A percentile compares a stretch with the other conserved stretches of the same genome.
Conservation (phyloP, 2,329 filamentous ascomycete species). For the Penicillium sp. region DNA sequence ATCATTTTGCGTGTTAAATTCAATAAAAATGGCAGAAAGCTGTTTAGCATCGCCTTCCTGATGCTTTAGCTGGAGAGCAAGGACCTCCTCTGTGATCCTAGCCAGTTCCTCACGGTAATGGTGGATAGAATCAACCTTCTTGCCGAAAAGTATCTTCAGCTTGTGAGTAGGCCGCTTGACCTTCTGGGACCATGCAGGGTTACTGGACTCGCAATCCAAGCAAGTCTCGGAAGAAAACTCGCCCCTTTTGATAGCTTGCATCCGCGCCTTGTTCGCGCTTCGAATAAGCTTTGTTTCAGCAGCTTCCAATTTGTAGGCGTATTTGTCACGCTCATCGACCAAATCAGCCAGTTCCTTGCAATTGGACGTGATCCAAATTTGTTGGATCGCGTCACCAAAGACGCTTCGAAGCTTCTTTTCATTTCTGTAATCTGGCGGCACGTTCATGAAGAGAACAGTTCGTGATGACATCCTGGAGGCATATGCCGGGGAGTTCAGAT, state of each 20-base stretch:
- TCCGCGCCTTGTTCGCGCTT: conserved; percentile 67
- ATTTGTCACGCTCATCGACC: conserved; percentile 76
- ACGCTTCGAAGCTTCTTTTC: conserved; percentile 72
- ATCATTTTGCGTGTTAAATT: conserved; percentile 77
- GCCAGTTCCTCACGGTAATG: conserved; percentile 77
- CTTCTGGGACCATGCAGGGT: conserved; percentile 28
- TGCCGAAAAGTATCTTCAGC: conserved; percentile 65
- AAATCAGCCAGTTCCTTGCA: conserved; percentile 73
- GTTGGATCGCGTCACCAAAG: conserved; percentile 77
- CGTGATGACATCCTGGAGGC: conserved; percentile 81
- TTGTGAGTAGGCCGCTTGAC: conserved; percentile 71
- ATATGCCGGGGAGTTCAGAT: conserved; percentile 81
- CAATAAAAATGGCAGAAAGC: conserved; percentile 80
- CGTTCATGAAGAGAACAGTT: conserved; percentile 84
- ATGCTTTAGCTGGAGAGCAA: conserved; percentile 65
- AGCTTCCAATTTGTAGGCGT: conserved; percentile 74
- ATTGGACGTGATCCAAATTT: conserved; percentile 80
- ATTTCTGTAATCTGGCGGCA: conserved; percentile 75
- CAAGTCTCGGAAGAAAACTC: conserved; percentile 21
- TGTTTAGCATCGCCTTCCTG: conserved; percentile 63
- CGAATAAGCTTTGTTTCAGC: conserved; percentile 87
- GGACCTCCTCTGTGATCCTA: conserved; percentile 69
- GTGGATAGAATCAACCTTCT: conserved; percentile 87
- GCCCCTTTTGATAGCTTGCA: conserved; percentile 55
- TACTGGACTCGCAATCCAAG: conserved; percentile 31